Base-by-base conservation (phyloP, 257 asterid species). In the Verbascum thapsus region DNA sequence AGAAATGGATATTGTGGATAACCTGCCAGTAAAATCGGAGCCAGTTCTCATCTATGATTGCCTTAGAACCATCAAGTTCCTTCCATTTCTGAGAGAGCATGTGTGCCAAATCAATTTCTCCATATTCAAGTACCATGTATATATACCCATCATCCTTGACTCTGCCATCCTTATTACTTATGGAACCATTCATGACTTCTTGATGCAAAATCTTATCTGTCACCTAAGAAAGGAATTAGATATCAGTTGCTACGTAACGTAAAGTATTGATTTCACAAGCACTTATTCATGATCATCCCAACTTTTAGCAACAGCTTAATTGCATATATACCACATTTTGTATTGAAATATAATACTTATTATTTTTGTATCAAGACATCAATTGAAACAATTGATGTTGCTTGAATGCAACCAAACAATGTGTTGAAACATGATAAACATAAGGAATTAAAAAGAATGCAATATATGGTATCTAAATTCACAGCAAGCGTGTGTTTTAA, bases 1-100 rank as follows among this genome's bases (percentile, higher is more conserved):
- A 49, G 59, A 51, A 53, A 72, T 45, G 67, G 47, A 63, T 38
- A 50, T 52, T 12, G 61, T 49, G 58, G 66, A 57, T 44, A 41
- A 91, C 98, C 98, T 91, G 94, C 97, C 97, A 94, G 74, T 94
- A 90, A 84, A 89, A 94, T 18, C 99, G 86, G 43, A 94, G 96
- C 99, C 99, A 94, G 71, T 89, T 94, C 72, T 94, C 96, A 78
- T 90, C 97, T 63, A 94, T 89, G 67, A 74, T 77, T 47, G 80
- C 71, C 59, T 61, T 53, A 53, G 81, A 71, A 59, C 74, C 74
- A 63, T 90, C 96, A 57, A 94, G 71, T 71, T 87, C 96, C 81
- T 76, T 87, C 97, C 96, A 94, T 71, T 94, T 87, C 43, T 85
- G 94, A 59, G 96, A 81, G 42, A 94, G 94, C 99, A 94, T 94